A percentile compares a stretch with the other conserved stretches of the same genome.
Evolutionary conservation across 345 rosid species (phyloP).

Genomic region (Euphorbia pulcherrima): DNA sequence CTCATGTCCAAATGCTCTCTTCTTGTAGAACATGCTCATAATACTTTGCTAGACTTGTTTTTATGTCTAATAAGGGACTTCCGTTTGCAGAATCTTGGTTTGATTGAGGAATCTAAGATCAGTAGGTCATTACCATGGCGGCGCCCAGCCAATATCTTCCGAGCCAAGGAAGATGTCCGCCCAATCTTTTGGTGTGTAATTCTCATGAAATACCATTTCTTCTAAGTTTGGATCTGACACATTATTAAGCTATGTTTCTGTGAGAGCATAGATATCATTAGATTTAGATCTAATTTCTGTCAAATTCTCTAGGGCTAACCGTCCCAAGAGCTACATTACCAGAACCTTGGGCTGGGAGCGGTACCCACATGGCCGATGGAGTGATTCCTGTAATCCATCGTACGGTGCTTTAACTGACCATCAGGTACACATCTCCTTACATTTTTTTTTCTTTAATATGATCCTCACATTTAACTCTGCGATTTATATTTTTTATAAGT

Average conservation of each 20-base stretch:
- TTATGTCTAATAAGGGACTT: conserved; percentile 26
- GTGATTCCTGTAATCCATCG: conserved; percentile 82
- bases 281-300: conserved; percentile 13
- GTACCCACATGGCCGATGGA: conserved; percentile 89
- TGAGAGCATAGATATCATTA: conserved; percentile 1
- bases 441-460: too few species aligned
- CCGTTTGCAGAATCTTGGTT: conserved; percentile 73
- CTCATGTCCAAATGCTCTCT: conserved; percentile 4
- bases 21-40: neutral
- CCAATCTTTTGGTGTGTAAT: conserved; percentile 85
- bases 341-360: conserved; percentile 94
- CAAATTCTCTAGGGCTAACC: conserved; percentile 76
- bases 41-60: neutral
- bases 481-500: neutral
- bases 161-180: conserved; percentile 87
- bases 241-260: neutral
- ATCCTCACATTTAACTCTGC: neutral
- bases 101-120: conserved; percentile 86
- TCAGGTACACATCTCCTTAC: conserved; percentile 81
- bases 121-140: conserved; percentile 86
- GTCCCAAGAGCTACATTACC: conserved; percentile 92
- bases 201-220: neutral
- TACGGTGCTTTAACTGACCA: conserved; percentile 78
- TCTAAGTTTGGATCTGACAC: neutral
- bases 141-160: conserved; percentile 82